A percentile compares a stretch with the other conserved stretches of the same genome.
These are phyloP conservation scores for Backusella tarrabulga DNA, from an alignment of 192 early-diverging fungal genomes.

Conservation along the genomic window DNA sequence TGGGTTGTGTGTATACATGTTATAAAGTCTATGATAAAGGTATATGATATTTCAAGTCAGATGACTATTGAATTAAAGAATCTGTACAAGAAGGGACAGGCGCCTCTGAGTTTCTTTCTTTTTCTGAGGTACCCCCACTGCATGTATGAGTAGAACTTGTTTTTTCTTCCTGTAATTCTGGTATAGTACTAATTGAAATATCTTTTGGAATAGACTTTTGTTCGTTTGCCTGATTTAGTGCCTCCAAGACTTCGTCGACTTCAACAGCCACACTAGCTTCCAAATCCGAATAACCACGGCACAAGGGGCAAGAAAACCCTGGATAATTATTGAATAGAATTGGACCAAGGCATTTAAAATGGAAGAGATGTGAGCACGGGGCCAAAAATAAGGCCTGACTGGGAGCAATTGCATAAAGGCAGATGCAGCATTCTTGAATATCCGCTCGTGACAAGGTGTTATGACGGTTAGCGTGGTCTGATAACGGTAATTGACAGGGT, in stretches of 20 bases:
- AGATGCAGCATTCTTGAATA: slow-evolving; percentile 78
- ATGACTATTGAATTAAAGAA: background rate
- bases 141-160: background rate
- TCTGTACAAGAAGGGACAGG: background rate
- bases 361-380: slow-evolving; percentile 84
- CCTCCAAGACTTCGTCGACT: slow-evolving; percentile 27
- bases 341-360: slow-evolving; percentile 82
- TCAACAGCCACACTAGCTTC: slow-evolving; percentile 63
- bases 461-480: background rate
- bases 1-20: background rate
- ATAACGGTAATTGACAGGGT: slow-evolving; percentile 5
- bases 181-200: background rate
- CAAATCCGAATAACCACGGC: slow-evolving; percentile 81
- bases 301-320: slow-evolving; percentile 80
- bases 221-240: background rate
- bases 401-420: slow-evolving; percentile 72
- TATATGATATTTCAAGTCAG: background rate
- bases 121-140: background rate
- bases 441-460: slow-evolving; percentile 9
- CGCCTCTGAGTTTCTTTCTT: background rate
- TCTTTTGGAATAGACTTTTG: background rate
- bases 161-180: background rate
- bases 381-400: slow-evolving; percentile 83
- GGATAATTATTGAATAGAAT: slow-evolving; percentile 59
- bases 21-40: background rate